Evolutionary conservation across 2,329 filamentous ascomycete species (phyloP), one percentile per base, ranked within the genome.

Genomic region (Celoporthe dispersa): DNA sequence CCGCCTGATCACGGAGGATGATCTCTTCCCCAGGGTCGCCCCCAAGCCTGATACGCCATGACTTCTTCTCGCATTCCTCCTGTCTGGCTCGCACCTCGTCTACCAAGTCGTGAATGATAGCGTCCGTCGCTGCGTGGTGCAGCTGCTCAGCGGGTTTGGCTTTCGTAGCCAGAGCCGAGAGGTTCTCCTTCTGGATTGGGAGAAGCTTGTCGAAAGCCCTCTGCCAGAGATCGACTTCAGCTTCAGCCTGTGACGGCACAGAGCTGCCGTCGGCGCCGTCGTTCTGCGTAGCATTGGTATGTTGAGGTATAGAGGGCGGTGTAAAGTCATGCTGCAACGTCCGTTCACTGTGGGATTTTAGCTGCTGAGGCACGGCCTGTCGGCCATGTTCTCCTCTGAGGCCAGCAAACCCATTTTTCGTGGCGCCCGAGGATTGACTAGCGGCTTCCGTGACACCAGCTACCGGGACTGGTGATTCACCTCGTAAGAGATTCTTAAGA

Each of bases 1-100:
- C 64, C 8, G 64, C 51, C 48, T 66, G 48, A 19, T 66, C 48
- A 19, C 64, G 64, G 44, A 66, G 48, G 25, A 66, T 66, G 9
- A 66, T 59, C 4, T 66, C 64, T 9, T 44, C 48, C 8, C 31
- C 48, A 28, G 33, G 33, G 8, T 25, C 11, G 16, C 22, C 1
- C 2, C 53, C 25, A 41, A 59, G 4, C 22, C 44, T 57, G 22
- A 66, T n/a, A 14, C 48, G 64, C 64, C 64, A 66, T 28, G 35
- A 35, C 1, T 41, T 1, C n/a, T 44, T 59, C 22, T 57, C 48
- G 51, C 64, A 66, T 44, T 66, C 33, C 31, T 57, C 64, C 14
- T 66, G 48, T 22, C 25, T 55, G 12, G 31, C n/a, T 16, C 51
- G 31, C 31, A 35, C 59, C 48, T 22, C 33, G 9, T 33, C 48